Percentiles rank a stretch among this genome's conserved stretches.
phyloP scores from a whole-genome alignment of 805 yeast genomes.

The Zygosaccharomyces lentus region DNA sequence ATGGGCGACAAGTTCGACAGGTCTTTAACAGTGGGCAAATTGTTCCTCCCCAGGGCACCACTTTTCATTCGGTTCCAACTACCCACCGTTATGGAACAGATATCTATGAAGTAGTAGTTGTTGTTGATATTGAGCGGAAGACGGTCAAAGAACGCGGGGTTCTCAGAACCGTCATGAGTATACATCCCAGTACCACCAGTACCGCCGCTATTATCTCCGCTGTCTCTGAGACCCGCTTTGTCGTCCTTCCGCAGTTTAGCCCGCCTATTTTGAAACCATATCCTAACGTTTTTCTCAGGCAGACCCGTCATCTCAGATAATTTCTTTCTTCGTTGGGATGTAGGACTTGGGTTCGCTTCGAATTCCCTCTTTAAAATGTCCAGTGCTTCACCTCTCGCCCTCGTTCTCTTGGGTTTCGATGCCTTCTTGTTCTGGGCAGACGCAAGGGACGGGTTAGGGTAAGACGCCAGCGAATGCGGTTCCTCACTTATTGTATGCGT shows the following conservation, averaged over 20 bases:
- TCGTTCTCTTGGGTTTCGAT: slow-evolving; percentile 47
- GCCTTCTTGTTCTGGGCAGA: slow-evolving; percentile 1
- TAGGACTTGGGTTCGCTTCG: slow-evolving; percentile 68
- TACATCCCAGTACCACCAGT: slow-evolving; percentile 8
- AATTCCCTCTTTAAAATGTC: slow-evolving; percentile 66
- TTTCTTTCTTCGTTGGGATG: slow-evolving; percentile 61
- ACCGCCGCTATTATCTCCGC: slow-evolving; percentile 11
- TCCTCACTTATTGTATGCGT: background rate
- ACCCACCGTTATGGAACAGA: slow-evolving; percentile 67
- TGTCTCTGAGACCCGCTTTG: slow-evolving; percentile 6
- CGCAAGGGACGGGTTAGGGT: background rate
- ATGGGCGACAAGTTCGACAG: slow-evolving; percentile 64
- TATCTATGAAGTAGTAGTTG: slow-evolving; percentile 63
- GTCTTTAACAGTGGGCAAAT: slow-evolving; percentile 39
- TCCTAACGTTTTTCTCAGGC: slow-evolving; percentile 84
- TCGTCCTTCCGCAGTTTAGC: slow-evolving; percentile 62
- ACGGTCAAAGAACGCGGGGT: slow-evolving; percentile 31
- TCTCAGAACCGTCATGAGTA: slow-evolving; percentile 15
- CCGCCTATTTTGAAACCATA: slow-evolving; percentile 89
- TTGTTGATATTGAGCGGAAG: slow-evolving; percentile 57
- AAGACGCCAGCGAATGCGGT: background rate
- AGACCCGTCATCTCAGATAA: slow-evolving; percentile 70
- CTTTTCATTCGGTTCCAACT: slow-evolving; percentile 75
- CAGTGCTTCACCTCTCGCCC: slow-evolving; percentile 79
- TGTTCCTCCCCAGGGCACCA: slow-evolving; percentile 45